Evolutionary conservation across 1,284 basidiomycete genomes (phyloP).

Genomic region (Sporisorium sorghi): DNA sequence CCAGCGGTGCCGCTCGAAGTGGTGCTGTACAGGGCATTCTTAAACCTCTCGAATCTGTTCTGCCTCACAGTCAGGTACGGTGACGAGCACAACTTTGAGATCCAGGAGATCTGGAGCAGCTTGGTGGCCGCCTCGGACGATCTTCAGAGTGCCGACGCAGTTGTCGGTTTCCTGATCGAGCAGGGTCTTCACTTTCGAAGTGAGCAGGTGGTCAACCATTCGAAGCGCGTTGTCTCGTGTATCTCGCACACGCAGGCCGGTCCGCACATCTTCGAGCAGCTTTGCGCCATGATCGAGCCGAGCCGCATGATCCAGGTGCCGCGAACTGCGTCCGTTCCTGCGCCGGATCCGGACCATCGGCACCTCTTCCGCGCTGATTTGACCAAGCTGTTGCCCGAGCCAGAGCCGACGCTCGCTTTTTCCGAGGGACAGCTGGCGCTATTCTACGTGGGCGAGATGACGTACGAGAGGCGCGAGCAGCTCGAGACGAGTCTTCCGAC

Average conservation of each 20-base stretch:
- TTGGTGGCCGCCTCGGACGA: constrained; percentile 74
- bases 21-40: constrained; percentile 52
- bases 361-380: constrained; percentile 62
- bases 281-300: constrained; percentile 86
- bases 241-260: constrained; percentile 83
- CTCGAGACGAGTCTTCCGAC: constrained; percentile 78
- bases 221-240: constrained; percentile 84
- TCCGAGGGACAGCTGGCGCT: constrained; percentile 88
- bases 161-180: constrained; percentile 85
- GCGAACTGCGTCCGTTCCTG: constrained; percentile 73
- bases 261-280: constrained; percentile 80
- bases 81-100: constrained; percentile 82
- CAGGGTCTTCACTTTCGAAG: constrained; percentile 87
- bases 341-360: constrained; percentile 65
- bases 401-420: constrained; percentile 67
- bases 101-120: constrained; percentile 83
- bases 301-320: constrained; percentile 80
- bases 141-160: constrained; percentile 79
- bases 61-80: constrained; percentile 84
- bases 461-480: constrained; percentile 83
- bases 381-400: constrained; percentile 40
- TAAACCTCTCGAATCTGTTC: constrained; percentile 82
- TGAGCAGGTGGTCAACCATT: constrained; percentile 81
- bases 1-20: constrained; percentile 35
- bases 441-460: constrained; percentile 84